Conservation (phyloP, 345 rosid genomes). For the Garcia nutans region DNA sequence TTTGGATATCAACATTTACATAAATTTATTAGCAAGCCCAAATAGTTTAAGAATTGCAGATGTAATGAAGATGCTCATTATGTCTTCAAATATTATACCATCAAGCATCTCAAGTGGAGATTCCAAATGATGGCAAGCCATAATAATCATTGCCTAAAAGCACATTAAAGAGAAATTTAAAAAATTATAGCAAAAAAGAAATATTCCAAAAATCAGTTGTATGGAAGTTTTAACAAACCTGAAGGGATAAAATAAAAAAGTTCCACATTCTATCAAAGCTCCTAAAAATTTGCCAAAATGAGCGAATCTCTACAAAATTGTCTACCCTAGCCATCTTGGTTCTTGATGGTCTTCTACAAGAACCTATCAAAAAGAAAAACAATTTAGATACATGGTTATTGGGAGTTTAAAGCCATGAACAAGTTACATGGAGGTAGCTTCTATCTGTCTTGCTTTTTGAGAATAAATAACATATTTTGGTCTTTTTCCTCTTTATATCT, state of each 20-base stretch:
- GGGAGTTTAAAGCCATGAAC: constrained; percentile 2
- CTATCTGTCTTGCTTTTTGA: not conserved
- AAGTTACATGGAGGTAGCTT: not conserved
- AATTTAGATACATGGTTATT: constrained; percentile 1
- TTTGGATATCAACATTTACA: not conserved
- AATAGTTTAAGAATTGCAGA: constrained; percentile 62
- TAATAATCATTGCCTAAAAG: constrained; percentile 84
- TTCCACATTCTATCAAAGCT: constrained; percentile 99
- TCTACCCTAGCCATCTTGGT: constrained; percentile 80
- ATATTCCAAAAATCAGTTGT: not conserved
- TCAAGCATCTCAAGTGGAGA: constrained; percentile 82
- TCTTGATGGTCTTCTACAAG: constrained; percentile 37
- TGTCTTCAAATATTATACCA: constrained; percentile 71
- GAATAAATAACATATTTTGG: not conserved
- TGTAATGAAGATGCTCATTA: constrained; percentile 90
- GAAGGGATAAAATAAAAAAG: constrained; percentile 85
- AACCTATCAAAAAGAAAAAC: constrained; percentile 41
- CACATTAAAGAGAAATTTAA: constrained; percentile 9
- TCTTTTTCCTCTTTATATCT: not conserved
- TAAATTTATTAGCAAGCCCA: not conserved
- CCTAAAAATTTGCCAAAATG: constrained; percentile 95
- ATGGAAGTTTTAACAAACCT: constrained; percentile 44
- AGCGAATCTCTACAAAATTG: constrained; percentile 87
- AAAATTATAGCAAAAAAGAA: constrained; percentile 1
- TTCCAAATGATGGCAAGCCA: constrained; percentile 91